These are phyloP conservation scores for Erodium trifolium DNA, from an alignment of 441 rosid genomes.

Conservation along the genomic window DNA sequence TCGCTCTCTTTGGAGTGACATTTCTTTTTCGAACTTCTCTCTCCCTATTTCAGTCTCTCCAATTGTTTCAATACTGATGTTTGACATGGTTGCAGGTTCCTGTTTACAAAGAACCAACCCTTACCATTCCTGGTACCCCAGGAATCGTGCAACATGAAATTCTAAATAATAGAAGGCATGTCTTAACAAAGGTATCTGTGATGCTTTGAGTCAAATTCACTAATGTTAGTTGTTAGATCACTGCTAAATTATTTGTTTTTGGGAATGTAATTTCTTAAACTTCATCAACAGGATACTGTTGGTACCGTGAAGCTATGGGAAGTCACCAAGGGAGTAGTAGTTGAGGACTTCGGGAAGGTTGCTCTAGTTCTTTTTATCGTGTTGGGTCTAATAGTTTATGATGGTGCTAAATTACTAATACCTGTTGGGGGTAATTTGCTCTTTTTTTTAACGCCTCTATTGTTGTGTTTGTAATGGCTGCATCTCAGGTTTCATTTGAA, in stretches of 20 bases:
- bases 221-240: slow-evolving; percentile 8
- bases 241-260: neutral
- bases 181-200: slow-evolving; percentile 74
- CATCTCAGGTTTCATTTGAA: slow-evolving; percentile 67
- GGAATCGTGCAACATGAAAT: slow-evolving; percentile 93
- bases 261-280: slow-evolving; percentile 11
- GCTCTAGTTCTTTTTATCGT: slow-evolving; percentile 12
- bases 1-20: neutral
- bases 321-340: slow-evolving; percentile 71
- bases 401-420: neutral
- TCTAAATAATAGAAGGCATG: slow-evolving; percentile 88
- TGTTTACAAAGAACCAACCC: slow-evolving; percentile 68
- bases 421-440: neutral
- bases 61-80: slow-evolving; percentile 7
- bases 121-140: slow-evolving; percentile 74
- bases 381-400: slow-evolving; percentile 1
- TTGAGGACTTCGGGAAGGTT: slow-evolving; percentile 94
- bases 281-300: slow-evolving; percentile 61
- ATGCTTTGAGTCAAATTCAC: neutral
- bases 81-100: slow-evolving; percentile 47
- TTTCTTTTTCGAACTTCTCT: neutral
- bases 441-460: neutral
- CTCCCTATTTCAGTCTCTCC: neutral
- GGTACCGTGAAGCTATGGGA: slow-evolving; percentile 97
- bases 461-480: slow-evolving; percentile 14